Base-by-base conservation (phyloP, 1,284 basidiomycete genomes). In the Phellinidium pouzarii region DNA sequence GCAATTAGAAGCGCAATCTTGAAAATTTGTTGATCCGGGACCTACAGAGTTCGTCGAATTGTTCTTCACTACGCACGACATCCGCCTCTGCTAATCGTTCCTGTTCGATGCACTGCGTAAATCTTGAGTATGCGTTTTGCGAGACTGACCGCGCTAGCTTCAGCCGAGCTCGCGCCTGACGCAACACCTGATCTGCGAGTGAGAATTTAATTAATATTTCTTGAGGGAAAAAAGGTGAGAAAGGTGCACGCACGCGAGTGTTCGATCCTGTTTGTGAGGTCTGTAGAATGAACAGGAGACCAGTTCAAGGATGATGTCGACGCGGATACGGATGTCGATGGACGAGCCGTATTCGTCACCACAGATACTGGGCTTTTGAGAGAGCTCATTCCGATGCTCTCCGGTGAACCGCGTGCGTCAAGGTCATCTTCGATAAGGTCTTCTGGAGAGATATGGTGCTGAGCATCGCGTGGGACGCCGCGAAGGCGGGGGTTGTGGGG, bases 401-500 rank as follows among this genome's bases (percentile, higher is more conserved):
- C 53, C 17, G 49, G 44, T 6, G 48, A 50, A 6, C 53, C 53
- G 17, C 53, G 53, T 14, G 53, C 53, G 27, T 55, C 53, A 4
- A 17, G 19, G 23, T 56, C 54, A 12, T 50, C 50, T 27, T 56
- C 54, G 36, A 11, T 43, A 19, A 47, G 40, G 27, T 57, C 55
- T 31, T 66, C 58, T 67, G 56, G 57, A 68, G 68, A 57, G 67
- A 61, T 56, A 68, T 53, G 60, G 68, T 66, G 59, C 68, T 63
- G 64, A 26, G 50, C 48, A 20, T 42, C 41, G 36, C 37, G 43
- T 5, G 48, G 53, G 25, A 55, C 66, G 46, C 76, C 79, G 50
- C 85, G 81, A 38, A 88, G 73, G 37, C 86, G 81, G 49, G 85
- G 85, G 62, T 88, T 88, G 64, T 88, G 85, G 49, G 84, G 77